These are phyloP conservation scores for Yamadazyma tumulicola DNA, from an alignment of 805 yeast genomes.

Conservation along the genomic window DNA sequence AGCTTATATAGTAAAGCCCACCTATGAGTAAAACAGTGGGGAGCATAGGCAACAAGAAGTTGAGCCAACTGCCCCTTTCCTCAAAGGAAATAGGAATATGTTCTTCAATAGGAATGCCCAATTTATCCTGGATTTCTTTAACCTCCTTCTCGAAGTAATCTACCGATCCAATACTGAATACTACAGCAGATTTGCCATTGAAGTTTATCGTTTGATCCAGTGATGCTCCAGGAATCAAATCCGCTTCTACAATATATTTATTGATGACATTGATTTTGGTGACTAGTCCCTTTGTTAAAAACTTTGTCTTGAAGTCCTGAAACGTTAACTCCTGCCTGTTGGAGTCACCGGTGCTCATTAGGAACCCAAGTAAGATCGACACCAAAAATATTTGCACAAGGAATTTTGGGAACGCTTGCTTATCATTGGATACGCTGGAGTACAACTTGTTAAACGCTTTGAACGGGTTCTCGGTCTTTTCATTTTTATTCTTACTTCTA, in stretches of 20 bases:
- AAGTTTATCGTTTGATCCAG: slow-evolving; percentile 36
- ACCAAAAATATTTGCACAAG: background rate
- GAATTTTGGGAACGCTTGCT: background rate
- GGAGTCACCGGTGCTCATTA: slow-evolving; percentile 1
- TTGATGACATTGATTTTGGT: slow-evolving; percentile 71
- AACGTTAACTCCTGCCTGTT: slow-evolving; percentile 43
- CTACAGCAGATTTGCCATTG: slow-evolving; percentile 45
- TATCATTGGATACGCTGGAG: slow-evolving; percentile 7
- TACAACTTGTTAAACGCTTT: slow-evolving; percentile 1
- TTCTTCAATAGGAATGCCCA: slow-evolving; percentile 63
- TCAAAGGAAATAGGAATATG: slow-evolving; percentile 75
- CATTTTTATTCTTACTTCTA: background rate
- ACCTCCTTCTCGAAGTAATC: slow-evolving; percentile 82
- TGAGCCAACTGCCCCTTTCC: slow-evolving; percentile 63
- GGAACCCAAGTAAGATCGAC: background rate
- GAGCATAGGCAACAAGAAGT: slow-evolving; percentile 63
- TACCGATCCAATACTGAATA: slow-evolving; percentile 85
- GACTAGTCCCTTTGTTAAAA: slow-evolving; percentile 75
- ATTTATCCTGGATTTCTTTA: slow-evolving; percentile 64
- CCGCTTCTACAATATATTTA: slow-evolving; percentile 67
- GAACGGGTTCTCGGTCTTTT: slow-evolving; percentile 4
- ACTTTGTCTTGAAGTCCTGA: slow-evolving; percentile 82
- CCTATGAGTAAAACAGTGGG: slow-evolving; percentile 83
- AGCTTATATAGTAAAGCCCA: slow-evolving; percentile 66
- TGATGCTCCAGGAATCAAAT: slow-evolving; percentile 46